A percentile compares a stretch with the other conserved stretches of the same genome.
phyloP scores from a whole-genome alignment of 2,329 filamentous ascomycete genomes.

The Chrysosphaeria jannelii region DNA sequence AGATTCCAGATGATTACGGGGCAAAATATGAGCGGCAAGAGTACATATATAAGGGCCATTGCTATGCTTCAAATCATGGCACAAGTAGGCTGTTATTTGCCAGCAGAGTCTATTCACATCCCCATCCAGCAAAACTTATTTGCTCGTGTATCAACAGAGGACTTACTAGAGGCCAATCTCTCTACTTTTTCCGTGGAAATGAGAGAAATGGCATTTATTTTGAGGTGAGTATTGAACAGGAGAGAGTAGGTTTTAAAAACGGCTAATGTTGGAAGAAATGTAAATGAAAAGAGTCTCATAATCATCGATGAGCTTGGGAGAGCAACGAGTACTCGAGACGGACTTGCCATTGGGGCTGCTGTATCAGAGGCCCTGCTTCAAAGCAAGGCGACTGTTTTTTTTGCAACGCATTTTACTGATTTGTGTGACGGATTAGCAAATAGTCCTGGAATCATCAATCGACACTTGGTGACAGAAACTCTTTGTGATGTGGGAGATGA shows the following conservation, averaged over 20 bases:
- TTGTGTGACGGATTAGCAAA: constrained; percentile 47
- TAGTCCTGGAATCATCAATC: constrained; percentile 48
- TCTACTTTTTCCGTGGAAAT: constrained; percentile 89
- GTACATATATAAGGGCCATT: constrained; percentile 69
- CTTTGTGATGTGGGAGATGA: constrained; percentile 2
- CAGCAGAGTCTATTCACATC: constrained; percentile 56
- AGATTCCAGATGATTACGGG: constrained; percentile 86
- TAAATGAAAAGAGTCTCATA: constrained; percentile 44
- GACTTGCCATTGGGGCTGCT: constrained; percentile 63
- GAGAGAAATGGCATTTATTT: constrained; percentile 82
- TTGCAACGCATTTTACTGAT: constrained; percentile 77
- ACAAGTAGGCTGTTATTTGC: constrained; percentile 74
- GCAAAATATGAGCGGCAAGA: constrained; percentile 96
- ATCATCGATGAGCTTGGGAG: constrained; percentile 83
- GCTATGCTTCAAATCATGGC: constrained; percentile 77
- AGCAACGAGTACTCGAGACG: constrained; percentile 69
- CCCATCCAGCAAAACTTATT: constrained; percentile 62
- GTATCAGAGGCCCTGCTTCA: constrained; percentile 70
- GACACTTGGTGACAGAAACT: constrained; percentile 52
- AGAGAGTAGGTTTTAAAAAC: neutral
- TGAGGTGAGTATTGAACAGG: constrained; percentile 16
- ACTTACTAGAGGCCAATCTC: constrained; percentile 67
- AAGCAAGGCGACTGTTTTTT: constrained; percentile 57
- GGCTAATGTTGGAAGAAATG: constrained; percentile 19
- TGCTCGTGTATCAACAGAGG: constrained; percentile 60